Conservation (phyloP, 2,329 filamentous ascomycete genomes). For the Microdochium nivale region DNA sequence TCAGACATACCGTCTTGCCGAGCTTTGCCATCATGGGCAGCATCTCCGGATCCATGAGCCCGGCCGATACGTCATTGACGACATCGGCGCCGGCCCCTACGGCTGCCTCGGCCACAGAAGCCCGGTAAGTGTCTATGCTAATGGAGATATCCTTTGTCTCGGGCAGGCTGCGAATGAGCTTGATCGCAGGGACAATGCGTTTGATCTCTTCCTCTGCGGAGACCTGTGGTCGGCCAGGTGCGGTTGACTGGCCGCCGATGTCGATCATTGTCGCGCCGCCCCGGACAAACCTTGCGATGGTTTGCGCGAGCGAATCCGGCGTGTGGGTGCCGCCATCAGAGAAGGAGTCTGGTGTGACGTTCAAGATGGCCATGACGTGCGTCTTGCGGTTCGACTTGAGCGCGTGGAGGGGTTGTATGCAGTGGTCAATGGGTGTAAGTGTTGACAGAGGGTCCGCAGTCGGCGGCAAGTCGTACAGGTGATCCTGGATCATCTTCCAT, state of each 20-base stretch:
- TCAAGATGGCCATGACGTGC: conserved; percentile 86
- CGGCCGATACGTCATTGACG: conserved; percentile 90
- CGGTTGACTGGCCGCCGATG: conserved; percentile 86
- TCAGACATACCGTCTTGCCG: conserved; percentile 71
- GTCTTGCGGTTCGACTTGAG: conserved; percentile 53
- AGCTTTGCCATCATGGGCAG: conserved; percentile 68
- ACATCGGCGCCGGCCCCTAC: conserved; percentile 77
- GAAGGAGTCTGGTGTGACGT: conserved; percentile 93
- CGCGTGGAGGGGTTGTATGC: conserved; percentile 48
- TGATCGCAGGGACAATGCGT: conserved; percentile 73
- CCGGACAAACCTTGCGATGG: conserved; percentile 52
- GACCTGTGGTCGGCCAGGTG: conserved; percentile 64
- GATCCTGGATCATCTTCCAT: conserved; percentile 53
- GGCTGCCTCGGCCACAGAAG: conserved; percentile 69
- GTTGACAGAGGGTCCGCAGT: conserved; percentile 44
- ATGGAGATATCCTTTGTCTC: conserved; percentile 59
- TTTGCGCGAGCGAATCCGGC: conserved; percentile 43
- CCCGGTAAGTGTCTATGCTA: conserved; percentile 89
- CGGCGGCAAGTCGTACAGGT: conserved; percentile 48
- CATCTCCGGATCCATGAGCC: conserved; percentile 72
- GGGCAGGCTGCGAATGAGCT: conserved; percentile 59
- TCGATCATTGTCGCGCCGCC: conserved; percentile 79
- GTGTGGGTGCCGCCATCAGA: conserved; percentile 73
- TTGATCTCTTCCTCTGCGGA: conserved; percentile 63
- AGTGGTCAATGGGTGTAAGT: conserved; percentile 44